Conservation (phyloP, 2,329 filamentous ascomycete genomes). For the Aspergillus fumigatus region DNA sequence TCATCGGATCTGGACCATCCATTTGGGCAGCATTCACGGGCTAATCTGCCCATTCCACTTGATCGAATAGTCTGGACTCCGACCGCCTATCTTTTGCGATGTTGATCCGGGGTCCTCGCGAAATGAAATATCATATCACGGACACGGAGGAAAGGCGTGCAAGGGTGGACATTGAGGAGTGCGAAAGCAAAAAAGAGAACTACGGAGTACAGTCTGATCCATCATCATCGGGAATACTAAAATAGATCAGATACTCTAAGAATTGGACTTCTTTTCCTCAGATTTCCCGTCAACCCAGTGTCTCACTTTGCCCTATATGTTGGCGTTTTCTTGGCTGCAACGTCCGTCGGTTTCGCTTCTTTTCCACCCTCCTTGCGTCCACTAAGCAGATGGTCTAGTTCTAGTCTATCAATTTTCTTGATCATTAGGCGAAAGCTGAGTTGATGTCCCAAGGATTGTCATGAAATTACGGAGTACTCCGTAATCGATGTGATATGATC, state of each 20-base stretch:
- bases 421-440: neutral
- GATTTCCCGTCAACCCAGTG: neutral
- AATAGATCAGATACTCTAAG: neutral
- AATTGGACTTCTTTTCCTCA: neutral
- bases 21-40: neutral
- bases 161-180: neutral
- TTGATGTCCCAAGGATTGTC: neutral
- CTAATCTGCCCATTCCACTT: neutral
- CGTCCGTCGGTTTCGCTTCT: conserved; percentile 4
- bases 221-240: neutral
- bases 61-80: conserved; percentile 7
- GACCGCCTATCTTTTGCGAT: conserved; percentile 7
- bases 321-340: neutral
- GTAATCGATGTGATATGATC: neutral
- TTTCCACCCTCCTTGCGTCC: conserved; percentile 2
- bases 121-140: neutral
- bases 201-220: neutral
- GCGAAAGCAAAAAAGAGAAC: neutral
- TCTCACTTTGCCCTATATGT: neutral
- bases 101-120: conserved; percentile 7
- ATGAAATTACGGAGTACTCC: too few relatives aligned
- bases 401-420: neutral
- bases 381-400: neutral
- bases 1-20: neutral
- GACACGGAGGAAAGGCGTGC: neutral